A percentile compares a stretch with the other conserved stretches of the same genome.
These are phyloP conservation scores for Cordyceps cateniannulata DNA, from an alignment of 2,329 filamentous ascomycete genomes.

Conservation along the genomic window DNA sequence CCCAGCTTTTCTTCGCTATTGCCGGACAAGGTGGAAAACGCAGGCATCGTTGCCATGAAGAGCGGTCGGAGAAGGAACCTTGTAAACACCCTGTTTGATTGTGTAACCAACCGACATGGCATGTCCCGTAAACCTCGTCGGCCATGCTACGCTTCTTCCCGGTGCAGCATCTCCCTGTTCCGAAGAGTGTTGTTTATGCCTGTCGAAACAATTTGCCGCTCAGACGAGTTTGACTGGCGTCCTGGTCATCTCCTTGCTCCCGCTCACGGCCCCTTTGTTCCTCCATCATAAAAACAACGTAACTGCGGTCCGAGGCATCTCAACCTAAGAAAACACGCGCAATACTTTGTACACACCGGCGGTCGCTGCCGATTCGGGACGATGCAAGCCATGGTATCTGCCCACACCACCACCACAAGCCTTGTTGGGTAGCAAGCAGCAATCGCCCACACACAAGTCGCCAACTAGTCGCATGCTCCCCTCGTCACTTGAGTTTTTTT, in stretches of 20 bases:
- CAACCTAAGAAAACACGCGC: no score
- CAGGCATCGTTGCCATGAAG: no score
- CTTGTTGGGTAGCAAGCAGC: background rate
- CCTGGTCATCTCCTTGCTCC: no score
- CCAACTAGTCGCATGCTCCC: background rate
- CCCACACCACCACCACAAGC: background rate
- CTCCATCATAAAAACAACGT: background rate
- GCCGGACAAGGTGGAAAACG: no score
- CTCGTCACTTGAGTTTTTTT: background rate
- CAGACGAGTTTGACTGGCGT: no score
- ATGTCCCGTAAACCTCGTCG: background rate
- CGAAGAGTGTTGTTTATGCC: background rate
- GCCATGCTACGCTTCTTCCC: background rate
- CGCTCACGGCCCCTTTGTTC: no score
- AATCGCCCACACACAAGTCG: background rate
- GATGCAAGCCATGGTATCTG: background rate
- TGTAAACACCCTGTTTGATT: background rate
- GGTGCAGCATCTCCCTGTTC: background rate
- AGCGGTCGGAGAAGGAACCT: no score
- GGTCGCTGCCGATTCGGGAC: background rate
- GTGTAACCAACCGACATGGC: background rate
- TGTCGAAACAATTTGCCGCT: background rate
- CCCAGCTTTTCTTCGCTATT: no score
- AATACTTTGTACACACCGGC: background rate
- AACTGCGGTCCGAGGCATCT: background rate